Base-by-base conservation (phyloP, 805 yeast species). In the Spencermartinsiella europaea region DNA sequence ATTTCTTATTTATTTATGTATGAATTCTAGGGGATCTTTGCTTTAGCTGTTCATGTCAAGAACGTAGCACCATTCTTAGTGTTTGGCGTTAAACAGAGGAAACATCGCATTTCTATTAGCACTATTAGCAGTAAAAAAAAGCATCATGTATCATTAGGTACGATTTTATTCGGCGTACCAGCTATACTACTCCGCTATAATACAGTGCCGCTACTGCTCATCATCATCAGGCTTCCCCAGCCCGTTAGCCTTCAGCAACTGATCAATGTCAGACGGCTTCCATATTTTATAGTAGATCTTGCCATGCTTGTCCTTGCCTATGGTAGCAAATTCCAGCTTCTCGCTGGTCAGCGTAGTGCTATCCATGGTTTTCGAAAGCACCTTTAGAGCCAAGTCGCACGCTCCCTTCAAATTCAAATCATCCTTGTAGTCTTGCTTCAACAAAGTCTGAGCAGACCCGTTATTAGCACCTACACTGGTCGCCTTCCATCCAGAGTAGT, bases 401-500 rank as follows among this genome's bases (percentile, higher is more conserved):
- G 96, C 97, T 44, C 83, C 95, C 16, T 61, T 56, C 20, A 70
- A 59, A 40, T 77, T 74, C 52, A 86, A 67, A 47, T 85, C 93
- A 57, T 86, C 91, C 63, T 85, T 88, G 72, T 86, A 93, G 59
- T 93, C 99, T 70, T 90, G 95, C 69, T 93, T 93, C 62, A 93
- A 75, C 53, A 93, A 71, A 0, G 99, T 91, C 71, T 93, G 99
- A 1, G 97, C 97, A 38, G 96, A 90, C 5, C 95, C 79, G 53
- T 88, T 89, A 70, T 93, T 93, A 42, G 97, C 96, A 36, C 99
- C 99, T 50, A 93, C 90, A 57, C 88, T 77, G 28, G 96, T 91
- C 38, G 99, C 99, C 68, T 86, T 89, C 99, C 99, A 93, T 21
- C 99, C 98, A 17, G 95, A 80, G 66, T 90, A 93, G 69, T 93